Base-by-base conservation (phyloP, 1,139 yeast species). In the Sporopachydermia cereana region DNA sequence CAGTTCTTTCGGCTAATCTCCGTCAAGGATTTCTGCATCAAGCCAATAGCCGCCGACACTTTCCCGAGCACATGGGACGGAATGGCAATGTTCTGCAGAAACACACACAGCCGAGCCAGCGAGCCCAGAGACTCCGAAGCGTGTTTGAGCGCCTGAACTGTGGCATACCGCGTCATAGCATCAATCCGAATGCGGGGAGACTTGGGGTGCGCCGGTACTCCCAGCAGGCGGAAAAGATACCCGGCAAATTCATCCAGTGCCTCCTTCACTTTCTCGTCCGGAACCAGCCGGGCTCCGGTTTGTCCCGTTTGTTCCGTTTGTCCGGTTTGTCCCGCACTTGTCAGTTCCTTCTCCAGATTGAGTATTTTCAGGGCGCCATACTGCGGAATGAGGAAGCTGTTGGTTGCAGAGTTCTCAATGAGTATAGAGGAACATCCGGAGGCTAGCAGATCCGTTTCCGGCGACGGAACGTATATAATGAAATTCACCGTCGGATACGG, bases 351-450 rank as follows among this genome's bases (percentile, higher is more conserved):
- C 65, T 23, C 52, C 45, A 51, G 55, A 50, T 50, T 64, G 50
- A 47, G 60, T 50, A 55, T 58, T 44, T 48, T 54, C 14, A 68
- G 65, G 2, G 71, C 71, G n/a, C 97, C 97, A 95, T 95, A 89
- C 63, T 85, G 95, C 4, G 96, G 95, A 27, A 89, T 75, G 45
- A 84, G 62, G 57, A 84, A 89, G 41, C 91, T 77, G 55, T 82
- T 76, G 45, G 85, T 72, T 1, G 52, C 50, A 0, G 83, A 73
- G 46, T 68, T 62, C 45, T 66, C 71, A 46, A 67, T 59, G 7
- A 43, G 41, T 52, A 68, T 51, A 1, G 81, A 82, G 16, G 67
- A 60, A n/a, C 39, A 34, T 7, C 39, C 39, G 17, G 39, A 16
- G 9, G 39, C 9, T 16, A 34, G 39, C 39, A 34, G n/a, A 34